These are phyloP conservation scores for Comarum palustre DNA, from an alignment of 306 rosid genomes.

Conservation along the genomic window DNA sequence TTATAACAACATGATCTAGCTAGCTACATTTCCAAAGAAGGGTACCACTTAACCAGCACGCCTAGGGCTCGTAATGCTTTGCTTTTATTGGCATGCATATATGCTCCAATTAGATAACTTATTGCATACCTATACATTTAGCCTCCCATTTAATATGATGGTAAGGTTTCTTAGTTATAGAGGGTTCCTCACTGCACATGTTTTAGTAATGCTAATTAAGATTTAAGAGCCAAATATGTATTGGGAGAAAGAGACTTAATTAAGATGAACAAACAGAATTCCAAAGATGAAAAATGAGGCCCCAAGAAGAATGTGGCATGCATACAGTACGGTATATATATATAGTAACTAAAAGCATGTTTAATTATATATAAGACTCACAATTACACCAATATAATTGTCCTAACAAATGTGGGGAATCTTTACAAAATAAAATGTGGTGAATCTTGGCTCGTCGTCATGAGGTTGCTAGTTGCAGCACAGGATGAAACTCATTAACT, in stretches of 20 bases:
- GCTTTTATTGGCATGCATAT: background rate
- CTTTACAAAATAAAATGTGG: too few relatives aligned
- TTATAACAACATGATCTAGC: too few relatives aligned
- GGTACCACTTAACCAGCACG: too few relatives aligned
- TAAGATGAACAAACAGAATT: background rate
- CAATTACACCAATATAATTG: too few relatives aligned
- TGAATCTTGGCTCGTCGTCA: too few relatives aligned
- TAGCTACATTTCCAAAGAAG: background rate
- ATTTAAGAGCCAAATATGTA: background rate
- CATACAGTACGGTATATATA: too few relatives aligned
- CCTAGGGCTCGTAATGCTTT: background rate
- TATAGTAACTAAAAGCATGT: too few relatives aligned
- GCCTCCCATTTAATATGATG: background rate
- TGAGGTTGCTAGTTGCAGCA: too few relatives aligned
- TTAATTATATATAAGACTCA: too few relatives aligned
- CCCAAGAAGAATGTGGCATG: too few relatives aligned
- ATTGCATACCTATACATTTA: background rate
- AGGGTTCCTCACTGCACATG: background rate
- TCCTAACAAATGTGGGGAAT: too few relatives aligned
- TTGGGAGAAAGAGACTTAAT: background rate
- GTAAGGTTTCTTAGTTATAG: background rate
- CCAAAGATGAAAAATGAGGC: background rate
- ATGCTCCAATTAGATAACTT: background rate
- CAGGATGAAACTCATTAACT: too few relatives aligned
- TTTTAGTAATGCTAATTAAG: background rate